A percentile compares a stretch with the other conserved stretches of the same genome.
Conservation (phyloP, 257 asterid species). For the Pogostemon cablin region DNA sequence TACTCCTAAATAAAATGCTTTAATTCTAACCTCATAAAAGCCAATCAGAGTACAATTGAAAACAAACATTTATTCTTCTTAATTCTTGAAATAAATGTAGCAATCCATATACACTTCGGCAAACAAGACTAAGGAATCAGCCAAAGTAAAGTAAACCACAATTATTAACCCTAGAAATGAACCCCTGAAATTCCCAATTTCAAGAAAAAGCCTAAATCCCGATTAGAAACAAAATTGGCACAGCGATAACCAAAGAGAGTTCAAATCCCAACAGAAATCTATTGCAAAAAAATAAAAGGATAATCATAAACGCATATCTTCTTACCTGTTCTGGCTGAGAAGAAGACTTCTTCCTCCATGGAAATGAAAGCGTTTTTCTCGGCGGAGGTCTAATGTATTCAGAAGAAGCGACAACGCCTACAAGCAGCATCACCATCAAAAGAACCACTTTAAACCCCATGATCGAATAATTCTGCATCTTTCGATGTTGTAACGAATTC, state of each 20-base stretch:
- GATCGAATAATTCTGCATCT: neutral
- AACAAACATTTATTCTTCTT: neutral
- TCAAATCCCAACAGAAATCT: neutral
- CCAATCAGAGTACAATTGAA: neutral
- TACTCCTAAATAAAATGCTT: neutral
- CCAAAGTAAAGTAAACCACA: slow-evolving; percentile 3
- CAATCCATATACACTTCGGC: neutral
- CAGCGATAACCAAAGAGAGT: neutral
- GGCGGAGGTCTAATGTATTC: slow-evolving; percentile 74
- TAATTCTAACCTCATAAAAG: slow-evolving; percentile 16
- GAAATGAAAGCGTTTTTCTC: slow-evolving; percentile 60
- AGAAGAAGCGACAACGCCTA: slow-evolving; percentile 25
- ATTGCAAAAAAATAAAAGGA: no score
- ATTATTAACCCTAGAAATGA: neutral
- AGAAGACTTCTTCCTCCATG: slow-evolving; percentile 54
- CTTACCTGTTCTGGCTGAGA: slow-evolving; percentile 74
- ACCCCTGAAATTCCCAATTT: neutral
- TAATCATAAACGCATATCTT: neutral
- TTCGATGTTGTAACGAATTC: neutral
- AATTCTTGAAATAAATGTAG: neutral
- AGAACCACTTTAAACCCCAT: slow-evolving; percentile 32
- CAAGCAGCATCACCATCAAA: slow-evolving; percentile 18
- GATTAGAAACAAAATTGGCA: neutral
- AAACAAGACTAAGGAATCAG: neutral
- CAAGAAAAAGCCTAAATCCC: slow-evolving; percentile 1